These are phyloP conservation scores for Hypomyces perniciosus DNA, from an alignment of 2,329 filamentous ascomycete genomes.

Conservation along the genomic window DNA sequence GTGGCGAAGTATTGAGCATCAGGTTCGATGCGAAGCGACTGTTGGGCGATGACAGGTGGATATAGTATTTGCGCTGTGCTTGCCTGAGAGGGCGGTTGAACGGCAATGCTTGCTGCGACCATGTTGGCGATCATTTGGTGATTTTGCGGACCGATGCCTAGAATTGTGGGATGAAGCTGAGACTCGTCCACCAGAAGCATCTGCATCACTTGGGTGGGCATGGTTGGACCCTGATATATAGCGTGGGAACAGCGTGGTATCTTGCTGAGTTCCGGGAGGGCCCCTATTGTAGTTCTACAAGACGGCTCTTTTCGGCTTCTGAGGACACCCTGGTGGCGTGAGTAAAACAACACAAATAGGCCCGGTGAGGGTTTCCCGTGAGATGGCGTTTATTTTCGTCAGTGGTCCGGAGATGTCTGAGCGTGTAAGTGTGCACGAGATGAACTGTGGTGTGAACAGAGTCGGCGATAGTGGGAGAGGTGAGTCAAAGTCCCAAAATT, in stretches of 20 bases:
- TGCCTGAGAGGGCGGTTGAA: constrained; percentile 21
- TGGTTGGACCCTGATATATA: constrained; percentile 5
- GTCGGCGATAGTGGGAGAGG: neutral
- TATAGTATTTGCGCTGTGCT: constrained; percentile 16
- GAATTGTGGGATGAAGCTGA: neutral
- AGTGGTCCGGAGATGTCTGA: neutral
- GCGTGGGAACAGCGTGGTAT: neutral
- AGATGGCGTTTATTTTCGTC: neutral
- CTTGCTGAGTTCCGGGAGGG: neutral
- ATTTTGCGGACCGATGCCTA: neutral
- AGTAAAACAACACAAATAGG: neutral
- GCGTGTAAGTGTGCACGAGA: neutral
- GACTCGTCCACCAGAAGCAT: neutral
- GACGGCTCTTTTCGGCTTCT: neutral
- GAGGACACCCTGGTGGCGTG: neutral
- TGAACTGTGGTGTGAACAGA: neutral
- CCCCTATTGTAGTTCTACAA: neutral
- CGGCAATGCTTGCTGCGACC: constrained; percentile 12
- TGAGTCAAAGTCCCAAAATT: neutral
- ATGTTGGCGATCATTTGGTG: constrained; percentile 11
- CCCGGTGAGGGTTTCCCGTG: neutral
- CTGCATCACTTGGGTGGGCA: constrained; percentile 2
- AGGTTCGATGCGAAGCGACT: constrained; percentile 10
- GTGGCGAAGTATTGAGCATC: constrained; percentile 23
- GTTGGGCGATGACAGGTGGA: constrained; percentile 20